Evolutionary conservation across 116 monocot species (phyloP).

Genomic region (Iris pallida): DNA sequence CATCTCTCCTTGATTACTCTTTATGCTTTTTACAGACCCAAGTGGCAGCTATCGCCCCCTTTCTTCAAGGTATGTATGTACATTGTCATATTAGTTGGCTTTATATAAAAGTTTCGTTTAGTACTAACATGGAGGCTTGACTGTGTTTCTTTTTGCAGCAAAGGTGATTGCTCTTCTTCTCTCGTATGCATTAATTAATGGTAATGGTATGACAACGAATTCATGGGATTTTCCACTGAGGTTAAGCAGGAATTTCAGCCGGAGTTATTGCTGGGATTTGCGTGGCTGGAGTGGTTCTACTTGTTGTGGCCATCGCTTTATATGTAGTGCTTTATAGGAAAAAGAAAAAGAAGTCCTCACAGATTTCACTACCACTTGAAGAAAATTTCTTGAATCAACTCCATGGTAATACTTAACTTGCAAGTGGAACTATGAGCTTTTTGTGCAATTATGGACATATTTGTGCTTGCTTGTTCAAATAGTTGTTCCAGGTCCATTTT

Average conservation of each 20-base stretch:
- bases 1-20: neutral
- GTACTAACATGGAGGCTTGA: conserved; percentile 8
- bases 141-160: conserved; percentile 10
- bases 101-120: neutral
- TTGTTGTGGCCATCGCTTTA: conserved; percentile 6
- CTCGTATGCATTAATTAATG: neutral
- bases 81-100: neutral
- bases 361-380: conserved; percentile 2
- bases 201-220: neutral
- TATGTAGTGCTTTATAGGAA: conserved; percentile 5
- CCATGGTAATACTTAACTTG: conserved; percentile 6
- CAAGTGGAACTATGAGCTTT: too few species aligned
- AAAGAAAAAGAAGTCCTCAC: conserved; percentile 7
- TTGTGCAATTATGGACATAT: too few species aligned
- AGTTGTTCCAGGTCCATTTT: too few species aligned
- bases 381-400: conserved; percentile 7
- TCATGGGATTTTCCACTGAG: conserved; percentile 1
- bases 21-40: conserved; percentile 9
- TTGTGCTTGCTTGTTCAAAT: too few species aligned
- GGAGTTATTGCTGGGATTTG: conserved; percentile 17
- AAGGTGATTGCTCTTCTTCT: neutral
- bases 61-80: conserved; percentile 9
- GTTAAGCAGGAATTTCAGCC: conserved; percentile 20
- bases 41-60: conserved; percentile 20
- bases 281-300: conserved; percentile 9